These are phyloP conservation scores for Apiospora saccharicola DNA, from an alignment of 2,329 filamentous ascomycete genomes.

Conservation along the genomic window DNA sequence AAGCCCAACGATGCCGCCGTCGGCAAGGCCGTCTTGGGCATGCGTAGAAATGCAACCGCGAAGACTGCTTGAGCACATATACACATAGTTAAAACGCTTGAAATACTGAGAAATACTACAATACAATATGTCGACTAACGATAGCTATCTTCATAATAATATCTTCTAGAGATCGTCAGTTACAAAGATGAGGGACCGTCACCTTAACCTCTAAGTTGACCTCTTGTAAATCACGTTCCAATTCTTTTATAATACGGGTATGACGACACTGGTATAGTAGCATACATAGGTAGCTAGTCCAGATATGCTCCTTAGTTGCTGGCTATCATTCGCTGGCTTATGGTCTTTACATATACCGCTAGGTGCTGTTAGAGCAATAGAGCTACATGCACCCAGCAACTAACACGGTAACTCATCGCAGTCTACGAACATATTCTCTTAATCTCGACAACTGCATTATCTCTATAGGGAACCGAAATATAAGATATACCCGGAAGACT, in stretches of 20 bases:
- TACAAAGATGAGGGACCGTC: not conserved
- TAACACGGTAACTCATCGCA: not conserved
- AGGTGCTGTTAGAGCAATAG: not conserved
- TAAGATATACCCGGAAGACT: not conserved
- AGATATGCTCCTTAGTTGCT: not conserved
- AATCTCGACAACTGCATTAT: not conserved
- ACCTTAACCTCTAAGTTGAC: not conserved
- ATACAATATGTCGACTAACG: not conserved
- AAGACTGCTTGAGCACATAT: not conserved
- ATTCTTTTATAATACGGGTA: not conserved
- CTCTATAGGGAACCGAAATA: not conserved
- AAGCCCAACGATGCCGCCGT: conserved; percentile 50
- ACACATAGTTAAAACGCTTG: not conserved
- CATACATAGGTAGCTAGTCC: not conserved
- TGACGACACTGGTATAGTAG: not conserved
- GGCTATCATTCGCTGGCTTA: not conserved
- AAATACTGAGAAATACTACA: not conserved
- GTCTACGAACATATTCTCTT: not conserved
- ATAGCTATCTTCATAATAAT: not conserved
- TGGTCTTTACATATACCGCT: not conserved
- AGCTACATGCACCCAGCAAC: not conserved
- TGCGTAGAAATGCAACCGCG: conserved; percentile 30
- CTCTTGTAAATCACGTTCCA: not conserved
- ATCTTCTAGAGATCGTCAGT: not conserved
- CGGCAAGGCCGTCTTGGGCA: conserved; percentile 43